These are phyloP conservation scores for Misopates orontium DNA, from an alignment of 257 asterid species.

Conservation along the genomic window DNA sequence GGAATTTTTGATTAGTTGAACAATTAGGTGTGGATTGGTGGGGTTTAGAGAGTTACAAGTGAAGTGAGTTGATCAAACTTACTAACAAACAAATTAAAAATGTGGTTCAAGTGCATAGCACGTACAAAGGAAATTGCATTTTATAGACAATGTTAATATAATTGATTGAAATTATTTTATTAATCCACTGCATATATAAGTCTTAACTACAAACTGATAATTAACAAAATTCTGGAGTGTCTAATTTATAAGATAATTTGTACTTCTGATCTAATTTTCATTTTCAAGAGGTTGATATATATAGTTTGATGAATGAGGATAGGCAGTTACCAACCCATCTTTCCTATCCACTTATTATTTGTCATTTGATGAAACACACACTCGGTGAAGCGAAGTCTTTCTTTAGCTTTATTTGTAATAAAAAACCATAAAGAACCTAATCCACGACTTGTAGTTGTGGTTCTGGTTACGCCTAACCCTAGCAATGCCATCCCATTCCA, in stretches of 20 bases:
- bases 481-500: conserved; percentile 23
- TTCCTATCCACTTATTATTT: conserved; percentile 62
- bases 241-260: too few relatives aligned
- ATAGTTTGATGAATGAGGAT: too few relatives aligned
- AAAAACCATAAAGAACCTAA: conserved; percentile 47
- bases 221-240: too few relatives aligned
- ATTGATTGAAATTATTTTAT: too few relatives aligned
- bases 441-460: conserved; percentile 54
- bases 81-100: conserved; percentile 25
- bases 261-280: too few relatives aligned
- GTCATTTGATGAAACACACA: conserved; percentile 48
- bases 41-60: conserved; percentile 26
- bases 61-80: conserved; percentile 27
- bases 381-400: conserved; percentile 14
- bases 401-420: conserved; percentile 19
- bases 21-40: conserved; percentile 50
- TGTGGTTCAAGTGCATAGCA: not conserved
- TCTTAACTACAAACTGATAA: too few relatives aligned
- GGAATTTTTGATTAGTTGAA: conserved; percentile 30
- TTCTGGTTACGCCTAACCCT: conserved; percentile 48
- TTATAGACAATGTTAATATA: too few relatives aligned
- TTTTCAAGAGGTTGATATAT: conserved; percentile 25
- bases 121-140: not conserved
- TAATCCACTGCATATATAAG: too few relatives aligned
- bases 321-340: too few relatives aligned